A percentile compares a stretch with the other conserved stretches of the same genome.
Conservation (phyloP, 2,329 filamentous ascomycete genomes). For the Eurotiales sp. region DNA sequence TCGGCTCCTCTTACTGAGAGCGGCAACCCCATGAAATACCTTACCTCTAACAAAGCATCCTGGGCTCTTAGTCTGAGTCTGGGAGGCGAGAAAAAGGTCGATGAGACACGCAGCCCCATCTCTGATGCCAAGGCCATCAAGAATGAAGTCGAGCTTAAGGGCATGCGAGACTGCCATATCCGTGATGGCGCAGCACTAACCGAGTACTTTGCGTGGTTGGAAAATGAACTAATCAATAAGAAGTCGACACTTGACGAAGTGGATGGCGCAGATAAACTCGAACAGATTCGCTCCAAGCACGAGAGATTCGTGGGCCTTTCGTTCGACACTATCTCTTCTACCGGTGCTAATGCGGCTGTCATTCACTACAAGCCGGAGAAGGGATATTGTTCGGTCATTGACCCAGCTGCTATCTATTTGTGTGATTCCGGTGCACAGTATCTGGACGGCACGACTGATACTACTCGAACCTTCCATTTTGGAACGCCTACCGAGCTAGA, state of each 20-base stretch:
- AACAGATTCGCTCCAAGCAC: constrained; percentile 57
- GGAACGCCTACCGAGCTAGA: constrained; percentile 78
- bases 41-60: constrained; percentile 83
- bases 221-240: constrained; percentile 76
- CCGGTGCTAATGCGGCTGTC: constrained; percentile 84
- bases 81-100: constrained; percentile 78
- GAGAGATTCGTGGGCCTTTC: constrained; percentile 83
- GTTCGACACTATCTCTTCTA: constrained; percentile 94
- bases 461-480: constrained; percentile 90
- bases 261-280: constrained; percentile 84
- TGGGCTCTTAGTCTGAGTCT: constrained; percentile 88
- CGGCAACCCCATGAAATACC: constrained; percentile 59
- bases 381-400: constrained; percentile 75
- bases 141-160: constrained; percentile 81
- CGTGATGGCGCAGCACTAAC: constrained; percentile 87
- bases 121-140: constrained; percentile 92
- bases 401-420: constrained; percentile 81
- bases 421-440: constrained; percentile 98
- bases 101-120: constrained; percentile 82
- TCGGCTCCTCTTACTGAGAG: constrained; percentile 29
- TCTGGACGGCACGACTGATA: constrained; percentile 91
- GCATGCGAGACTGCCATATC: constrained; percentile 92
- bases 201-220: constrained; percentile 95
- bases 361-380: constrained; percentile 93
- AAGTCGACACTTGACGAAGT: constrained; percentile 79